phyloP scores from a whole-genome alignment of 352 stramenopile species.

The Phytophthora quininea region DNA sequence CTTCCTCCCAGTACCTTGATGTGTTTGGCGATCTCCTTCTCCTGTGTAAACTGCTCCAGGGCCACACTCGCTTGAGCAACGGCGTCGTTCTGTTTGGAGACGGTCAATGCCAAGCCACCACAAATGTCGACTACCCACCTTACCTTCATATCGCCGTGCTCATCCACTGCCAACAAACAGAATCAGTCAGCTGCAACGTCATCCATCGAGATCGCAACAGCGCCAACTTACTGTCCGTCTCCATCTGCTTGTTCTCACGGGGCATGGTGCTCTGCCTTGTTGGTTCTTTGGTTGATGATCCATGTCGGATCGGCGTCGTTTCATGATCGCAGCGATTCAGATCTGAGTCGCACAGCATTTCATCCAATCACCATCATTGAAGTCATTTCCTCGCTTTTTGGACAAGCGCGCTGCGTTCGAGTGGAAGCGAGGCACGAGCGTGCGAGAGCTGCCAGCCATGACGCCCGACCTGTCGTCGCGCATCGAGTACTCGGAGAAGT shows the following conservation, averaged over 20 bases:
- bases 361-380: conserved; percentile 4
- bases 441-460: conserved; percentile 39
- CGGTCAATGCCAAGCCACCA: not conserved
- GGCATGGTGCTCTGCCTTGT: conserved; percentile 32
- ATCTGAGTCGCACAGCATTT: conserved; percentile 7
- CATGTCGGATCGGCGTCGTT: conserved; percentile 21
- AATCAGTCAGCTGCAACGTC: conserved; percentile 5
- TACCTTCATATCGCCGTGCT: conserved; percentile 86
- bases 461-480: conserved; percentile 87
- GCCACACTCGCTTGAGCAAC: conserved; percentile 66
- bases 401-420: not conserved
- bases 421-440: conserved; percentile 7
- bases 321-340: conserved; percentile 20
- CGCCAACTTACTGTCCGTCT: conserved; percentile 69
- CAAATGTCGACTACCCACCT: not conserved
- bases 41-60: conserved; percentile 78
- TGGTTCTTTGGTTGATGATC: not conserved
- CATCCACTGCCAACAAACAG: conserved; percentile 60
- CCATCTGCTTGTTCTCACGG: conserved; percentile 81
- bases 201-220: not conserved
- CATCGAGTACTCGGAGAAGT: conserved; percentile 97
- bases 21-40: conserved; percentile 84
- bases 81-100: conserved; percentile 56
- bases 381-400: not conserved
- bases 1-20: conserved; percentile 45